These are phyloP conservation scores for Lojkania enalia DNA, from an alignment of 2,329 filamentous ascomycete species.

Conservation along the genomic window DNA sequence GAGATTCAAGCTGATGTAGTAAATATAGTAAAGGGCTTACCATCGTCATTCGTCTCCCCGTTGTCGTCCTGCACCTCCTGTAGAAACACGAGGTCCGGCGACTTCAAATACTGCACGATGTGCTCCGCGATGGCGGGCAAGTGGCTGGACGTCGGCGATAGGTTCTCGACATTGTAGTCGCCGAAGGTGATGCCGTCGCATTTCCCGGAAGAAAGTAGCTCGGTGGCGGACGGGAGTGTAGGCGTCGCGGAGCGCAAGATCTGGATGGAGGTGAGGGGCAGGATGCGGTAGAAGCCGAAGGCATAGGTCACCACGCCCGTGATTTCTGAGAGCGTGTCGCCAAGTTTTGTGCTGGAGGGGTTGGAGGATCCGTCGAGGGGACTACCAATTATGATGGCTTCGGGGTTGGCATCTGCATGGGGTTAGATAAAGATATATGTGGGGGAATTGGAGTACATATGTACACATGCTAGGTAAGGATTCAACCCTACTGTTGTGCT, in stretches of 20 bases:
- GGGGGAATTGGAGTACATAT: background rate
- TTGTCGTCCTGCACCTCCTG: slow-evolving; percentile 73
- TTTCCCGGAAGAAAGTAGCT: slow-evolving; percentile 57
- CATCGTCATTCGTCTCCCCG: slow-evolving; percentile 63
- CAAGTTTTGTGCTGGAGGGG: slow-evolving; percentile 62
- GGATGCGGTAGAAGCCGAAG: slow-evolving; percentile 70
- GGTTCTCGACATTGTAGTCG: slow-evolving; percentile 72
- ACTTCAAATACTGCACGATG: slow-evolving; percentile 65
- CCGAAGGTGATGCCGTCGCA: slow-evolving; percentile 67
- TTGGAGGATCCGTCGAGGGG: slow-evolving; percentile 69
- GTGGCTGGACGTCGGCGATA: slow-evolving; percentile 60
- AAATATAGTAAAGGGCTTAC: slow-evolving; percentile 27
- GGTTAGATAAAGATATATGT: background rate
- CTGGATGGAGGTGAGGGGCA: slow-evolving; percentile 63
- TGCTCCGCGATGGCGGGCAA: slow-evolving; percentile 64
- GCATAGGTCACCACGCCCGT: slow-evolving; percentile 68
- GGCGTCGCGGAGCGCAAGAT: slow-evolving; percentile 52
- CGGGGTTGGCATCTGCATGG: slow-evolving; percentile 65
- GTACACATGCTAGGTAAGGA: background rate
- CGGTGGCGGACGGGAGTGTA: slow-evolving; percentile 54
- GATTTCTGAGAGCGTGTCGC: slow-evolving; percentile 66
- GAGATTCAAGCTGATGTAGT: background rate
- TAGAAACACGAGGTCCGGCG: slow-evolving; percentile 67
- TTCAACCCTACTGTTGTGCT: background rate
- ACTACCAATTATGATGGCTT: slow-evolving; percentile 66